Evolutionary conservation across 192 early-diverging fungal species (phyloP), one percentile per base, ranked within the genome.

Genomic region (Gigaspora rosea): DNA sequence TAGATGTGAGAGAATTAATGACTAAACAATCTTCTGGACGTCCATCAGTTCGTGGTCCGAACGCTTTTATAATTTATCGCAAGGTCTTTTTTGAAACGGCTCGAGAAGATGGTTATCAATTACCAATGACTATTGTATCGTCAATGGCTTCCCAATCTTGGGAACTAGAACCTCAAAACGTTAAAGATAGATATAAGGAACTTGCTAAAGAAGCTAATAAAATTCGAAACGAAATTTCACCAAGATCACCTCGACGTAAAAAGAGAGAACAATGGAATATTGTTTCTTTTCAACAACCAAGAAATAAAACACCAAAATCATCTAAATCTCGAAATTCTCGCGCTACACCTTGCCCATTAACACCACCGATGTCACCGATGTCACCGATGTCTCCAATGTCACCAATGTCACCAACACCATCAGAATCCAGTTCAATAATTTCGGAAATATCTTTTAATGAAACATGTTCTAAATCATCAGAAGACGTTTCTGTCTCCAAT

Each of bases 41-140:
- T 20, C 4, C 7, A 7, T 41, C 41, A 41, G 41, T 41, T 41
- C n/a, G 59, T 8, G 59, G 20, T 13, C 70, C 70, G 20, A 71
- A 71, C 16, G 70, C 70, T 0, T 71, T 71, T 56, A 71, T 71
- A 6, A 71, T 71, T 56, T 71, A 71, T 41, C 51, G 70, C 3
- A 32, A 46, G 2, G 33, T 36, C 12, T 71, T 54, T 27, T 49
- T 71, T 0, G 52, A 71, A 56, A 54, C 70, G 4, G 70, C 70
- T 13, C 15, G 54, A 7, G 20, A n/a, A 1, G 20, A 56, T 10
- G 70, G 70, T 7, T 54, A 71, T 27, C 22, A 56, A 10, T 16
- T 71, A 7, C 70, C 70, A 13, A 71, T 71, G 70, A 71, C 70
- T 20, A 27, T 71, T n/a, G 70, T 71, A 11, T 71, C 70, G 18